Evolutionary conservation across 495 filamentous ascomycete species (phyloP), one percentile per base, ranked within the genome.

Genomic region (Penicillium riverlandense): DNA sequence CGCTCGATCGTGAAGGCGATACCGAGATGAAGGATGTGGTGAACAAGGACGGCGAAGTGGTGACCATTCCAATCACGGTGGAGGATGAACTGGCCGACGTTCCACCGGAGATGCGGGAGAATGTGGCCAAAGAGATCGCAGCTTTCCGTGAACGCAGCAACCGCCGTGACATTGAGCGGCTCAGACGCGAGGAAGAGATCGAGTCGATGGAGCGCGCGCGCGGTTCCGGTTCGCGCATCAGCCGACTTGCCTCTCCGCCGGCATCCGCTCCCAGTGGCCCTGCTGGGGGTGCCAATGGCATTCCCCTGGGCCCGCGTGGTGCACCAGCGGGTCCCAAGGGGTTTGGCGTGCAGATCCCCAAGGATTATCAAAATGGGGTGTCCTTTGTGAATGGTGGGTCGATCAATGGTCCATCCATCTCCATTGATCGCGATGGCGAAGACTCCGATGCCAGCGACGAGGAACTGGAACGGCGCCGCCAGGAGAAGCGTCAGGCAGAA

Each of bases 1-100:
- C 53, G 7, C 47, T 71, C 15, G 79, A 83, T 44, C 59, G 57
- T n/a, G 80, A 87, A 50, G 87, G 83, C 3, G 88, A 95, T 54
- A 71, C 63, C 11, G 57, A 71, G 4, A 92, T 95, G 87, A 76
- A 73, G 39, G 84, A 89, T 49, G 72, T 79, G 5, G 70, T 67
- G 7, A 69, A 70, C 11, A 65, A 70, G 37, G 79, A 86, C 45
- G 63, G 58, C 29, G 90, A 95, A 66, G 83, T 96, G 29, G 84
- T 96, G 50, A 96, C 88, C 35, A 96, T 96, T 48, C 85, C 88
- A 4, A 77, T 95, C 31, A 85, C 86, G 7, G 77, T 83, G 22
- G 92, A 99, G 52, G 92, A 99, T 58, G 92, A 99, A 54, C 73
- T 99, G 28, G 84, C 88, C 34, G 94, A 99, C 55, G 95, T 99